Conservation (phyloP, 1,284 basidiomycete species). For the Sanghuangporus baumii region DNA sequence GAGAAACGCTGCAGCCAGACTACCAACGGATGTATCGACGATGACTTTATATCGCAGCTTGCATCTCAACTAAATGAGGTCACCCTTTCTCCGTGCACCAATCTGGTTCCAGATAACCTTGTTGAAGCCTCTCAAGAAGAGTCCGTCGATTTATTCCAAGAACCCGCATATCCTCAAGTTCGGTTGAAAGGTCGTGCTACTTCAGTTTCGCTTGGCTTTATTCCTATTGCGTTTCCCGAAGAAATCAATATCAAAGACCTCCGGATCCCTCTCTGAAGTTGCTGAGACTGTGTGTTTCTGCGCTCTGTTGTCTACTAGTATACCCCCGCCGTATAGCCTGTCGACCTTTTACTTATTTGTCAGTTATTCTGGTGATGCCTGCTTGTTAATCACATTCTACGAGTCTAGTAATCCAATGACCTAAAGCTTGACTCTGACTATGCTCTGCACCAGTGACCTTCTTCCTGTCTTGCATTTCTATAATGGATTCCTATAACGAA, state of each 20-base stretch:
- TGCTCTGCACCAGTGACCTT: too few species aligned
- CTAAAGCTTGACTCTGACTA: too few species aligned
- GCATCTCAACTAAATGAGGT: slow-evolving; percentile 23
- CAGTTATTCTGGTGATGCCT: too few species aligned
- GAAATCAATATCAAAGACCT: neutral
- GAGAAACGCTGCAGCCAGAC: neutral
- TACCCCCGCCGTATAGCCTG: neutral
- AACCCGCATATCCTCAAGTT: neutral
- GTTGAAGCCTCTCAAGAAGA: neutral
- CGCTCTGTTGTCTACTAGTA: neutral
- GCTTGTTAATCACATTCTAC: too few species aligned
- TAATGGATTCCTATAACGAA: too few species aligned
- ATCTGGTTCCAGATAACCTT: neutral
- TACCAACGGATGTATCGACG: neutral
- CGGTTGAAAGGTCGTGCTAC: neutral
- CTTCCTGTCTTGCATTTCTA: too few species aligned
- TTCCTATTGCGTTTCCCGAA: slow-evolving; percentile 11
- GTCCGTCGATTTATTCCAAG: neutral
- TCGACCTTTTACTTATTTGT: too few species aligned
- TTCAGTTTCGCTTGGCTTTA: slow-evolving; percentile 10
- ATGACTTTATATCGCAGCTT: slow-evolving; percentile 19
- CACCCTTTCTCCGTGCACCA: slow-evolving; percentile 2
- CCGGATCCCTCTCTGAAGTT: neutral
- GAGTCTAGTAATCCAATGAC: too few species aligned
- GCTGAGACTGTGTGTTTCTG: neutral